Conservation (phyloP, 257 asterid species). For the Coffea eugenioides region DNA sequence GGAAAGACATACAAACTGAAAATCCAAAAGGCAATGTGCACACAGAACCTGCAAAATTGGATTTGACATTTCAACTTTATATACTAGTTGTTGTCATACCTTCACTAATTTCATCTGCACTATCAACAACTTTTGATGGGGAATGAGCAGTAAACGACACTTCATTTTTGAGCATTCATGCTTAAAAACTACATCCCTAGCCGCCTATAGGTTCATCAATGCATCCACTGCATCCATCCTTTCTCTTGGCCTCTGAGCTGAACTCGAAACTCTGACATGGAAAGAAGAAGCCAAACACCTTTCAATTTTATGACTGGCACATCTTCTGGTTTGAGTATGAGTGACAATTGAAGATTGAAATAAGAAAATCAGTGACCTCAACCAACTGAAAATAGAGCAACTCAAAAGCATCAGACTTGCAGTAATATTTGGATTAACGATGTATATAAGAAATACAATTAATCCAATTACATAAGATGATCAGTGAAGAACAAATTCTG, state of each 20-base stretch:
- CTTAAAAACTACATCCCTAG: constrained; percentile 2
- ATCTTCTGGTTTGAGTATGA: neutral
- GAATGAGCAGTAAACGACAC: no score
- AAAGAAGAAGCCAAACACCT: constrained; percentile 18
- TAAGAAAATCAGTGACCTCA: no score
- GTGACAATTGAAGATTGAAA: neutral
- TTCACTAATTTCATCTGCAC: neutral
- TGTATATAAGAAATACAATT: no score
- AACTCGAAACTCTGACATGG: constrained; percentile 25
- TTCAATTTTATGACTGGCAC: neutral
- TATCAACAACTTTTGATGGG: neutral
- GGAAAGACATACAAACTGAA: neutral
- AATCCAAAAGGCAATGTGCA: neutral
- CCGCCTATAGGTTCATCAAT: constrained; percentile 8
- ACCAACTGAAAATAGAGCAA: no score
- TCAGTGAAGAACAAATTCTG: neutral
- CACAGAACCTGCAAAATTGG: neutral
- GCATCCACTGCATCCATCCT: constrained; percentile 33
- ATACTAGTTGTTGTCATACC: no score
- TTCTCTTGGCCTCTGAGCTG: constrained; percentile 21
- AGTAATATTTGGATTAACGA: neutral
- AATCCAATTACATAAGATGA: no score
- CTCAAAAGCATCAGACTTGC: neutral
- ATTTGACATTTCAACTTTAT: no score
- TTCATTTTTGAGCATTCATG: neutral